A percentile compares a stretch with the other conserved stretches of the same genome.
phyloP scores from a whole-genome alignment of 257 asterid species.

The Ilex aquifolium region DNA sequence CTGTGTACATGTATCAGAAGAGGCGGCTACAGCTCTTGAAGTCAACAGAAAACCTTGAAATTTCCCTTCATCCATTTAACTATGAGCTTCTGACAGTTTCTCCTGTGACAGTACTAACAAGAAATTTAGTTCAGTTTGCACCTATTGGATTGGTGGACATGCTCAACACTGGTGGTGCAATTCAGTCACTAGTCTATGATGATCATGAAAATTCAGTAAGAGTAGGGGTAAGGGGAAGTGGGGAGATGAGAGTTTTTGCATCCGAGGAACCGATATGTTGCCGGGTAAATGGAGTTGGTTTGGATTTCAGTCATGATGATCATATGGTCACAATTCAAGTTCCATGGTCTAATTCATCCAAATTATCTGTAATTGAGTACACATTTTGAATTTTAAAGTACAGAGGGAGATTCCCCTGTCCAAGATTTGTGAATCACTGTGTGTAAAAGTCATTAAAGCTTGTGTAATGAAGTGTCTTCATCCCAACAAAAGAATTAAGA shows the following conservation, averaged over 20 bases:
- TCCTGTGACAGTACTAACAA: slow-evolving; percentile 19
- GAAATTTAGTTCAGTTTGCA: slow-evolving; percentile 24
- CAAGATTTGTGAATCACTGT: too few species aligned
- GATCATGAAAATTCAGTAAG: slow-evolving; percentile 9
- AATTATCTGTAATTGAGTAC: slow-evolving; percentile 13
- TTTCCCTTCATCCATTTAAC: slow-evolving; percentile 27
- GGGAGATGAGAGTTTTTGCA: slow-evolving; percentile 29
- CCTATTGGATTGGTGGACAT: slow-evolving; percentile 39
- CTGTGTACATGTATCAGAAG: slow-evolving; percentile 24
- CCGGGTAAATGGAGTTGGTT: slow-evolving; percentile 12
- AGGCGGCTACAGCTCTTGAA: slow-evolving; percentile 29
- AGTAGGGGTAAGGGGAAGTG: slow-evolving; percentile 21
- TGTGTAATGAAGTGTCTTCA: too few species aligned
- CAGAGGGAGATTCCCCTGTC: background rate
- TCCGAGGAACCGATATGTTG: slow-evolving; percentile 23
- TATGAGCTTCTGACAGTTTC: slow-evolving; percentile 31
- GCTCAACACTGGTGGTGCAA: slow-evolving; percentile 40
- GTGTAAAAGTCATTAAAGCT: too few species aligned
- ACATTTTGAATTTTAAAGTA: slow-evolving; percentile 7
- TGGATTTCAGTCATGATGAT: slow-evolving; percentile 15
- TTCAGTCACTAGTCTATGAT: slow-evolving; percentile 12
- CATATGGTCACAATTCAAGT: slow-evolving; percentile 25
- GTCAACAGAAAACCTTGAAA: slow-evolving; percentile 9
- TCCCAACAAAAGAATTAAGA: too few species aligned
- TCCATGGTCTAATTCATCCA: slow-evolving; percentile 21